A percentile compares a stretch with the other conserved stretches of the same genome.
phyloP scores from a whole-genome alignment of 495 filamentous ascomycete species.

The Hyaloscypha hepaticicola region DNA sequence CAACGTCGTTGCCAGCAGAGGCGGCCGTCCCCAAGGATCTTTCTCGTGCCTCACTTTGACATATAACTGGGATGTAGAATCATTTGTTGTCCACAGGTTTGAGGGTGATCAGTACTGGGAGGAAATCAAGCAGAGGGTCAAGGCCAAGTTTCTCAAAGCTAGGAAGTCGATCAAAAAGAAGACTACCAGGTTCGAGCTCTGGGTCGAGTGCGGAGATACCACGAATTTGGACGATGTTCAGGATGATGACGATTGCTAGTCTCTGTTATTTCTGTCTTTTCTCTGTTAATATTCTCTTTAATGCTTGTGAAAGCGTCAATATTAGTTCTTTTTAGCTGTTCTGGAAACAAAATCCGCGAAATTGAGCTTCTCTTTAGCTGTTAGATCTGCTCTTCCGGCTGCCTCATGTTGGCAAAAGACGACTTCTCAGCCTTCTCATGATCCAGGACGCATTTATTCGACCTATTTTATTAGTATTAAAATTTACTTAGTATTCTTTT shows the following conservation, averaged over 20 bases:
- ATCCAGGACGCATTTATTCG: too few species aligned
- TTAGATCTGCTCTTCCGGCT: too few species aligned
- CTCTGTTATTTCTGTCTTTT: too few species aligned
- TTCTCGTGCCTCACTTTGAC: background rate
- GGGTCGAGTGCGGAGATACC: background rate
- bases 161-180: background rate
- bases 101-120: background rate
- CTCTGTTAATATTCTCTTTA: too few species aligned
- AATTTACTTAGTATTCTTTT: too few species aligned
- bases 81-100: background rate
- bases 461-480: too few species aligned
- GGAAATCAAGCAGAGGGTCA: background rate
- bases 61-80: background rate
- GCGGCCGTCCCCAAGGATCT: background rate
- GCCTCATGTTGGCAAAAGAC: too few species aligned
- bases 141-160: background rate
- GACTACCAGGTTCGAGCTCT: background rate
- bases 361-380: too few species aligned
- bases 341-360: too few species aligned
- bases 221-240: background rate
- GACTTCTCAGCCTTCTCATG: too few species aligned
- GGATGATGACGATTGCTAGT: background rate
- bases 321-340: too few species aligned
- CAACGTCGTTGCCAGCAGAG: background rate
- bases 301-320: too few species aligned